Evolutionary conservation across 2,329 filamentous ascomycete genomes (phyloP).

Genomic region (Cryphonectria parasitica): DNA sequence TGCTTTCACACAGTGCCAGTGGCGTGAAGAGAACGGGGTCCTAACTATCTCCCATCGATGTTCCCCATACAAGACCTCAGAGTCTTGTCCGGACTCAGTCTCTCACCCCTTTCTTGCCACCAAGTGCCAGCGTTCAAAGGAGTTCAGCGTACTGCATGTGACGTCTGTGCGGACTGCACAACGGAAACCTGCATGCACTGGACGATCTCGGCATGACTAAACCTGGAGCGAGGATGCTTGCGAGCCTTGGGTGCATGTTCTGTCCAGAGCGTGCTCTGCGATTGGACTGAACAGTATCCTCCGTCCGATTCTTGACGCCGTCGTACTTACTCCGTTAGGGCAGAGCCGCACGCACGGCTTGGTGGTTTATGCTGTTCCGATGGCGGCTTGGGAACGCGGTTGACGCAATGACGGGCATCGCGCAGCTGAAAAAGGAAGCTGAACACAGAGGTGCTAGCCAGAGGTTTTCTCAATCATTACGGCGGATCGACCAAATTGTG

Average conservation of each 20-base stretch:
- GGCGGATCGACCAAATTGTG: constrained; percentile 8
- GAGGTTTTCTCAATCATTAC: background rate
- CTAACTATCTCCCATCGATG: background rate
- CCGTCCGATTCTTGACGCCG: background rate
- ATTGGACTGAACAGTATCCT: background rate
- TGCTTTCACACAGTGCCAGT: background rate
- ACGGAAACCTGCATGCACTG: background rate
- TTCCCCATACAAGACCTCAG: background rate
- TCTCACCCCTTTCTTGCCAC: background rate
- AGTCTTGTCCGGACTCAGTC: background rate
- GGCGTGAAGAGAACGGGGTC: background rate
- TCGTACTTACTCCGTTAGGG: background rate
- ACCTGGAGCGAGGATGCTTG: background rate
- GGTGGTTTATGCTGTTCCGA: background rate
- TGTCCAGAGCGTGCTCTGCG: background rate
- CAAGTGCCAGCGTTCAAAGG: background rate
- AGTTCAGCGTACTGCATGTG: background rate
- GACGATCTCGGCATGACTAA: background rate
- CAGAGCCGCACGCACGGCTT: background rate
- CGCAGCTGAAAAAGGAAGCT: background rate
- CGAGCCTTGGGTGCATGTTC: no score
- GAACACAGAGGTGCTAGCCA: background rate
- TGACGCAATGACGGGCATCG: background rate
- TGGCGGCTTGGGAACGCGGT: background rate
- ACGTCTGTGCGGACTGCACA: background rate